Percentiles rank a stretch among this genome's conserved stretches.
Conservation (phyloP, 345 rosid genomes). For the Toxicodendron radicans region DNA sequence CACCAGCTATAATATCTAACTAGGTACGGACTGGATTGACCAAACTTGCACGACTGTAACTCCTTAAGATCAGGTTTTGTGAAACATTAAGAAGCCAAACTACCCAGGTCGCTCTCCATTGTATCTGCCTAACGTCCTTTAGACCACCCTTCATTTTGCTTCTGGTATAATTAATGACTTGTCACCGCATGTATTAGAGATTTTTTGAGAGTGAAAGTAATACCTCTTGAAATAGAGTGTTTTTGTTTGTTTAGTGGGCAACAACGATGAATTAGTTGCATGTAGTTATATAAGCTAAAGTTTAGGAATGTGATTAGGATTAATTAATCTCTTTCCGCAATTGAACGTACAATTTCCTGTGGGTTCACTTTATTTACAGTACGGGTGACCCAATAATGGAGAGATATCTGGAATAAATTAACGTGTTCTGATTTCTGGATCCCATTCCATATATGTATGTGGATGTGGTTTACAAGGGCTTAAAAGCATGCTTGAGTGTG, state of each 20-base stretch:
- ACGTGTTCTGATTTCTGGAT: too few species aligned
- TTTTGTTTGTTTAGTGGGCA: not conserved
- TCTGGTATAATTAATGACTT: too few species aligned
- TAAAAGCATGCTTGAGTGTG: too few species aligned
- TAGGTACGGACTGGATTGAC: not conserved
- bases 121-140: not conserved
- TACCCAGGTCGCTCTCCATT: not conserved
- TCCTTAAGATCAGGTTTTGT: not conserved
- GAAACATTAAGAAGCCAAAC: not conserved
- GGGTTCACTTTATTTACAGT: too few species aligned
- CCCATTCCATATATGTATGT: too few species aligned
- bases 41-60: conserved; percentile 6
- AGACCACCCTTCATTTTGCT: not conserved
- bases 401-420: too few species aligned
- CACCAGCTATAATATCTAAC: too few species aligned
- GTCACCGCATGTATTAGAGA: not conserved
- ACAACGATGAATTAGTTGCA: not conserved
- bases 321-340: not conserved
- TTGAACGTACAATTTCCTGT: not conserved
- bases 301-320: not conserved
- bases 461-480: too few species aligned
- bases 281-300: not conserved
- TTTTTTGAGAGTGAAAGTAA: not conserved
- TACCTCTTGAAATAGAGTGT: not conserved
- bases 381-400: too few species aligned